Base-by-base conservation (phyloP, 1,139 yeast species). In the Nadsonia starkeyi-henricii region DNA sequence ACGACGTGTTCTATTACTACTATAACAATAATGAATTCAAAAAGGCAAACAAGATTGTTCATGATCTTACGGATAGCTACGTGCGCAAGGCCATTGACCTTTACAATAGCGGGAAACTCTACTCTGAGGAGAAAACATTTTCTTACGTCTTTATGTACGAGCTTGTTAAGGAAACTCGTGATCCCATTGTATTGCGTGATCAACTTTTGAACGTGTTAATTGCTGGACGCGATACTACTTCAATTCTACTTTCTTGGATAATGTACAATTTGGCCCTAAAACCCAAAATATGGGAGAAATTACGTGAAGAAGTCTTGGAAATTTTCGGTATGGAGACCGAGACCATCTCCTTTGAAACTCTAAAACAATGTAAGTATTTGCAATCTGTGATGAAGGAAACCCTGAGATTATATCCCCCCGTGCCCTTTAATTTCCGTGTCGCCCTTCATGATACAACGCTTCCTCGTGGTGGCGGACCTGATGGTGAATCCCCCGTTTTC, bases 151-250 rank as follows among this genome's bases (percentile, higher is more conserved):
- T 55, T 46, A 43, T 74, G 51, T 70, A 70, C 50, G 78, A 73
- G 55, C 65, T 74, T 52, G 73, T 63, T 21, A 70, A 72, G 56
- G 72, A 72, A 55, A 73, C 78, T 1, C 64, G 72, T 52, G 70
- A 74, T 56, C 75, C 74, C 9, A 60, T 55, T 43, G 65, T 70
- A 20, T 65, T 74, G 55, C 65, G 75, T 49, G 77, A 73, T 55
- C 78, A 74, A 58, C 63, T 72, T 47, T 63, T 74, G 56, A 74
- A 73, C 56, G 71, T 75, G 52, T 61, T 74, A 52, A 64, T 74
- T 30, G 78, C 78, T 20, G 78, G 77, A 23, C 64, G 78, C 55
- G 78, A 73, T 55, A 74, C 78, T 43, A 74, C 78, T 28, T 78
- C 78, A 3, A 71, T 72, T 9, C 62, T 72, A 46, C 65, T 74